These are phyloP conservation scores for Colletotrichum tofieldiae DNA, from an alignment of 2,329 filamentous ascomycete genomes.

Conservation along the genomic window DNA sequence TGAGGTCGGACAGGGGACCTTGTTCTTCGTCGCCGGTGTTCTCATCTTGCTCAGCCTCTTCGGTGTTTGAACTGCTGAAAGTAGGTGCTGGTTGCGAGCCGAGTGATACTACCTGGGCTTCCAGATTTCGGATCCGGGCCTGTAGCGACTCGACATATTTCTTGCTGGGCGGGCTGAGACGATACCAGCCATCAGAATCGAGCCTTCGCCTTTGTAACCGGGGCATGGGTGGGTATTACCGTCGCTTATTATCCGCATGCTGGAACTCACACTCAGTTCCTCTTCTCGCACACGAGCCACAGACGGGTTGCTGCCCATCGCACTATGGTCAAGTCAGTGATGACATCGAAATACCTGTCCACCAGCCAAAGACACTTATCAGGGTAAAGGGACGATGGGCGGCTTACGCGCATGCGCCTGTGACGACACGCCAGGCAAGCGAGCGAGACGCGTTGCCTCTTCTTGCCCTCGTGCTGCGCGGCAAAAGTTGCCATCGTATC, in stretches of 20 bases:
- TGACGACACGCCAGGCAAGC: conserved; percentile 43
- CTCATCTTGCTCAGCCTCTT: conserved; percentile 5
- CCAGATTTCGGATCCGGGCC: conserved; percentile 43
- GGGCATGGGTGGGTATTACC: background rate
- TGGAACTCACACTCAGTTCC: conserved; percentile 37
- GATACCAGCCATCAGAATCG: background rate
- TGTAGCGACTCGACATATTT: conserved; percentile 46
- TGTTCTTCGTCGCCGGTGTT: conserved; percentile 25
- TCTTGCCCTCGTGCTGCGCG: conserved; percentile 16
- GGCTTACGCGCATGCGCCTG: conserved; percentile 41
- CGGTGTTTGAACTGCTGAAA: conserved; percentile 1
- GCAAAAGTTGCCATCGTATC: background rate
- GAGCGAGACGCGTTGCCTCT: conserved; percentile 43
- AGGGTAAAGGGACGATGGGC: no score
- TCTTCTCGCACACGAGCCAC: conserved; percentile 35
- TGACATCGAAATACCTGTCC: background rate
- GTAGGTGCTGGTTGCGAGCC: conserved; percentile 8
- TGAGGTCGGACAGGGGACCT: conserved; percentile 42
- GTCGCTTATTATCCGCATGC: conserved; percentile 40
- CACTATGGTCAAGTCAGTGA: conserved; percentile 24
- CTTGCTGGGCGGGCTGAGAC: conserved; percentile 46
- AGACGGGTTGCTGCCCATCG: conserved; percentile 40
- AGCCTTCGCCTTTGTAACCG: background rate
- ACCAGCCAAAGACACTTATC: background rate
- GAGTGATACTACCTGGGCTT: conserved; percentile 38